phyloP scores from a whole-genome alignment of 306 rosid genomes.

The Quercus gilva region DNA sequence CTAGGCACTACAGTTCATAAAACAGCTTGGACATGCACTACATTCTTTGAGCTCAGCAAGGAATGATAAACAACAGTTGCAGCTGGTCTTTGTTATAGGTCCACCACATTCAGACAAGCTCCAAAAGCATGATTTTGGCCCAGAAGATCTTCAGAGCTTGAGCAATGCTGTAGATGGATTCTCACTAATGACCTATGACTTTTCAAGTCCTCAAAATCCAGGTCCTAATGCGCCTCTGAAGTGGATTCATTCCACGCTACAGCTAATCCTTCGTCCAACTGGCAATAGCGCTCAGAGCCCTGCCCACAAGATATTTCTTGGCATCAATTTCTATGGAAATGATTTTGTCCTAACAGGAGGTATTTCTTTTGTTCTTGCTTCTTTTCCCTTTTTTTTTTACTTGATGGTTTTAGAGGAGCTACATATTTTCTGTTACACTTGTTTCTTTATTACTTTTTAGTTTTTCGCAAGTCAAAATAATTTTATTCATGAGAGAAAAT shows the following conservation, averaged over 20 bases:
- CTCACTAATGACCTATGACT: constrained; percentile 93
- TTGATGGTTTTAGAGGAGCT: neutral
- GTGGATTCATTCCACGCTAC: constrained; percentile 71
- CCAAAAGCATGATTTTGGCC: constrained; percentile 77
- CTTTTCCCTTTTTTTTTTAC: neutral
- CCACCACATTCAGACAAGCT: constrained; percentile 84
- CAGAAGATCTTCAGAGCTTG: constrained; percentile 69
- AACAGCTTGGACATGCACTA: constrained; percentile 81
- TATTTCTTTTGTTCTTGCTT: constrained; percentile 20
- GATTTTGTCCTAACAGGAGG: constrained; percentile 76
- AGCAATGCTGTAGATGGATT: constrained; percentile 77
- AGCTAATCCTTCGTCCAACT: constrained; percentile 52
- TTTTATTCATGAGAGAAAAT: too few species aligned
- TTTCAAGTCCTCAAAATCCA: constrained; percentile 79
- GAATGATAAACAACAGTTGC: constrained; percentile 42
- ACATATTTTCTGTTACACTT: too few species aligned
- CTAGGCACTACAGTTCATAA: constrained; percentile 82
- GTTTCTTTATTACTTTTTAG: too few species aligned
- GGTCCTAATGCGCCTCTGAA: constrained; percentile 97
- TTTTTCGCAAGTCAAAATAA: too few species aligned
- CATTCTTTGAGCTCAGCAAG: constrained; percentile 58
- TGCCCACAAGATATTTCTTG: constrained; percentile 69
- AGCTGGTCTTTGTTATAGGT: constrained; percentile 84
- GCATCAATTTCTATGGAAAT: constrained; percentile 93
- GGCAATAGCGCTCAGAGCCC: constrained; percentile 39